Conservation (phyloP, 140 eudicot species). For the Anethum foeniculum region DNA sequence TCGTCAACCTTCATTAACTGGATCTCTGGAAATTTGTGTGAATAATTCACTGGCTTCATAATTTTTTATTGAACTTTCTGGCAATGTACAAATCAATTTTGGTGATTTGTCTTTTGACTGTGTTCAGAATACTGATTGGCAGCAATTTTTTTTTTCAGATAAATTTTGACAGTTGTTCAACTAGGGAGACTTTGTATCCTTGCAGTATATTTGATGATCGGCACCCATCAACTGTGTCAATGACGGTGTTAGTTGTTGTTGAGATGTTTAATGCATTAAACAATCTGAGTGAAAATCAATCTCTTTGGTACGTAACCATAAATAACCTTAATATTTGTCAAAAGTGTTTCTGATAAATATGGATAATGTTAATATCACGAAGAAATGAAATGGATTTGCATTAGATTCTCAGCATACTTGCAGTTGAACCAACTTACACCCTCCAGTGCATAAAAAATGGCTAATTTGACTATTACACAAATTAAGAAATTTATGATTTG, state of each 20-base stretch:
- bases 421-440: not conserved
- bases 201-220: constrained; percentile 81
- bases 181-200: constrained; percentile 75
- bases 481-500: not conserved
- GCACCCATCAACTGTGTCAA: constrained; percentile 95
- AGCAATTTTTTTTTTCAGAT: constrained; percentile 34
- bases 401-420: not conserved
- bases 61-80: not conserved
- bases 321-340: not conserved
- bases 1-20: not conserved
- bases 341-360: not conserved
- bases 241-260: constrained; percentile 97
- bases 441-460: not conserved
- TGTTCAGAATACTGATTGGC: not conserved
- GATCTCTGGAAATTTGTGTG: not conserved
- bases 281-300: constrained; percentile 97
- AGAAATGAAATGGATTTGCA: not conserved
- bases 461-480: not conserved
- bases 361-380: not conserved
- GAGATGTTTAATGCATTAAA: constrained; percentile 99
- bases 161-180: constrained; percentile 87
- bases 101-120: not conserved
- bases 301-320: constrained; percentile 59
- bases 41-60: not conserved
- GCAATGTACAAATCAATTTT: not conserved